Evolutionary conservation across 176 grass and related monocot species (phyloP).

Genomic region (Thinopyrum elongatum): DNA sequence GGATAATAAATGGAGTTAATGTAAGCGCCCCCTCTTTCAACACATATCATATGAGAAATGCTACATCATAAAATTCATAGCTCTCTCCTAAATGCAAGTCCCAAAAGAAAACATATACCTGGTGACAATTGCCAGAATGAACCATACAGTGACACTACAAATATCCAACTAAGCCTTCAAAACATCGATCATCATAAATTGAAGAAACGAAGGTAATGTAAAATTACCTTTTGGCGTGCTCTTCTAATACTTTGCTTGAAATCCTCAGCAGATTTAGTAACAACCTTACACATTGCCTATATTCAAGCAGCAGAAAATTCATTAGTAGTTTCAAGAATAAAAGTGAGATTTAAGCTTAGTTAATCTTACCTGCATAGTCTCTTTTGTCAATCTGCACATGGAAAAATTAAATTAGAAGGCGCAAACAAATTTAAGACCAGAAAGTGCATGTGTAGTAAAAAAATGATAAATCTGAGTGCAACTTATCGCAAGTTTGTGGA

Average conservation of each 20-base stretch:
- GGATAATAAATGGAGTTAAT: background rate
- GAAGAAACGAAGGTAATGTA: background rate
- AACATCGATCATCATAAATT: constrained; percentile 12
- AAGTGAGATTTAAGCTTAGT: background rate
- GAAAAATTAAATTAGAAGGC: constrained; percentile 33
- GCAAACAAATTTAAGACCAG: background rate
- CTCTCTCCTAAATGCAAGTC: background rate
- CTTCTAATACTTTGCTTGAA: constrained; percentile 96
- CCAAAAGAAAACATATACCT: background rate
- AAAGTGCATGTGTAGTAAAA: constrained; percentile 7
- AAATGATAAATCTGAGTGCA: background rate
- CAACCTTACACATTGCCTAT: constrained; percentile 87
- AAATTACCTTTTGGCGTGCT: constrained; percentile 88
- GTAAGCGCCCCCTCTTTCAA: background rate
- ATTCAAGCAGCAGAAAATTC: constrained; percentile 1
- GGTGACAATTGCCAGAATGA: background rate
- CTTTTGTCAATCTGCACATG: constrained; percentile 79
- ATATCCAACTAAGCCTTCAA: constrained; percentile 19
- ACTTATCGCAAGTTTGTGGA: background rate
- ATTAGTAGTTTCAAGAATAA: constrained; percentile 11
- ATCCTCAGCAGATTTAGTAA: constrained; percentile 93
- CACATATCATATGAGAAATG: background rate
- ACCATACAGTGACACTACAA: background rate
- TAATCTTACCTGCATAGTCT: constrained; percentile 78
- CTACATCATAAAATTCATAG: background rate